These are phyloP conservation scores for Jacaranda mimosifolia DNA, from an alignment of 257 asterid genomes.

Conservation along the genomic window DNA sequence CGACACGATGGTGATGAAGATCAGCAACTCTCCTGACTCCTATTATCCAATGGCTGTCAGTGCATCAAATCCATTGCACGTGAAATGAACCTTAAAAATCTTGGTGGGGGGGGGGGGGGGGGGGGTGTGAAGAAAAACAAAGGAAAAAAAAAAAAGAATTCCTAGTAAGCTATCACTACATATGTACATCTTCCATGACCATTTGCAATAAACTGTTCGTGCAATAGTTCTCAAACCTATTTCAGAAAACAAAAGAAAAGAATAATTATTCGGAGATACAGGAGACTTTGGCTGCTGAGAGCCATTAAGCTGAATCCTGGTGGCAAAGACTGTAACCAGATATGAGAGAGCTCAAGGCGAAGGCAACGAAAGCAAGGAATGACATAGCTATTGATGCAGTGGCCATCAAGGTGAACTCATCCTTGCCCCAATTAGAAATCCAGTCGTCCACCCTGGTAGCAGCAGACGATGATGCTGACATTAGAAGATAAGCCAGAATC, in stretches of 20 bases:
- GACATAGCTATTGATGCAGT: slow-evolving; percentile 80
- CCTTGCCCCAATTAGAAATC: slow-evolving; percentile 87
- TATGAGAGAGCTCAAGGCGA: slow-evolving; percentile 71
- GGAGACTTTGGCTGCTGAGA: not conserved
- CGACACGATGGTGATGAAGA: no score
- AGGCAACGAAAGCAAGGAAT: slow-evolving; percentile 74
- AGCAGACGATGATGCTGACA: slow-evolving; percentile 88
- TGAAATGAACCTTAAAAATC: no score
- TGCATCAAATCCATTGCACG: no score
- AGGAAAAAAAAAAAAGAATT: not conserved
- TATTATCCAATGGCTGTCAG: no score
- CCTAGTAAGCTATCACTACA: not conserved
- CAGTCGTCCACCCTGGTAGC: slow-evolving; percentile 90
- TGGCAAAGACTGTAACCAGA: slow-evolving; percentile 76
- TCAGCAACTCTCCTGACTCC: no score
- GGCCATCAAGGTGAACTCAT: slow-evolving; percentile 81
- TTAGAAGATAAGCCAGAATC: slow-evolving; percentile 82
- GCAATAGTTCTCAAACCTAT: not conserved
- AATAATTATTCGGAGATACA: not conserved
- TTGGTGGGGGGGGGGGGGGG: no score
- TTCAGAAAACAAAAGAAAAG: not conserved
- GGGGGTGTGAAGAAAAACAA: no score
- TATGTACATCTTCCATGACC: slow-evolving; percentile 36
- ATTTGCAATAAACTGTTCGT: not conserved
- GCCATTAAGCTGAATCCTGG: slow-evolving; percentile 47